Evolutionary conservation across 1,284 basidiomycete genomes (phyloP), one percentile per base, ranked within the genome.

Genomic region (Heterobasidion irregulare): DNA sequence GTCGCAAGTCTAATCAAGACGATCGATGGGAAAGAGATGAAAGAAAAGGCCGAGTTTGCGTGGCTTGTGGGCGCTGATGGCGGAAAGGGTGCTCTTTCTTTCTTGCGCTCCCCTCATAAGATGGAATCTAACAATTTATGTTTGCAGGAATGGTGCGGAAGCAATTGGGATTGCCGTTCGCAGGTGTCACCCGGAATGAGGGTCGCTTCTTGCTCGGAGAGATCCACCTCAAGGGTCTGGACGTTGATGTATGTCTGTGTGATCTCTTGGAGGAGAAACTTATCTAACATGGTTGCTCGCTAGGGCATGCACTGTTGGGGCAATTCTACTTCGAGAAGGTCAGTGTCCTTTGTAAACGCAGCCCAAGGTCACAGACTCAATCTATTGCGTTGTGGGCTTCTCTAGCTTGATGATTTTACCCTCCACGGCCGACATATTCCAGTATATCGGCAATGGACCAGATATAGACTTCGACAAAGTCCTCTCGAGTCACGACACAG

Each of bases 11-110:
- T 51, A 1, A 51, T 26, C 26, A 45, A 32, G 36, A 13, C 32
- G 19, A 9, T 47, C 12, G 52, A 46, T 3, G 53, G 44, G 19
- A 33, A 33, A n/a, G 45, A 53, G 8, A 45, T 4, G 8, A 16
- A 45, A 16, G 53, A 65, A 57, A 55, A 53, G 2, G 50, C 65
- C n/a, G 32, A 55, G 4, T 55, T 56, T n/a, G 53, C 55, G 1
- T 72, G 62, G 47, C 51, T 75, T 0, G 58, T 74, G 13, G 73
- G 72, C 1, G 63, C 71, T 0, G 72, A 75, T 58, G 73, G 73
- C 9, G 72, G 67, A 10, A 63, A 61, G 62, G 68, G 72, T 72
- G 47, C 12, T 53, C 36, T 16, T 7, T 53, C 36, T 16, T 7
- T 10, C 18, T 5, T 46, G 32, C 32, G n/a, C 13, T n/a, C 32